These are phyloP conservation scores for Apophysomyces trapeziformis DNA, from an alignment of 371 early-diverging fungal genomes.

Conservation along the genomic window DNA sequence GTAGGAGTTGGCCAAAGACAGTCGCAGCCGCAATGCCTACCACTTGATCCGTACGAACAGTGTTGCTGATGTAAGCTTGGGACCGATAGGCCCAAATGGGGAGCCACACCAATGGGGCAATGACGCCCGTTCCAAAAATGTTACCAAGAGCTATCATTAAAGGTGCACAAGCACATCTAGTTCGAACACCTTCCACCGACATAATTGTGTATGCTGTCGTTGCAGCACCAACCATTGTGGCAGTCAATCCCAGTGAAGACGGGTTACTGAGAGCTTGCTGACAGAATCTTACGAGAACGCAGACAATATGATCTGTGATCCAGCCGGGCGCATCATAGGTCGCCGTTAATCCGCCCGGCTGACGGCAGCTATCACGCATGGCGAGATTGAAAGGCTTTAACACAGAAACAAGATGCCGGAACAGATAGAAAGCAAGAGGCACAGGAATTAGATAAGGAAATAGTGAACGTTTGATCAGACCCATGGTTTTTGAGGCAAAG, in stretches of 20 bases:
- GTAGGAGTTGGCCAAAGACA: neutral
- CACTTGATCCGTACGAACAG: neutral
- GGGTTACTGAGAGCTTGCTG: constrained; percentile 10
- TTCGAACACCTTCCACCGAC: constrained; percentile 18
- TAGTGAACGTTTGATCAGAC: neutral
- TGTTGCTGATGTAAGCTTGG: neutral
- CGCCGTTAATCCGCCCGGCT: neutral
- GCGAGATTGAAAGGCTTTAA: constrained; percentile 17
- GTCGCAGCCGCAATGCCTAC: neutral
- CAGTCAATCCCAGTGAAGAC: neutral
- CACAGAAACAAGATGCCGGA: constrained; percentile 18
- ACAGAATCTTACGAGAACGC: constrained; percentile 13
- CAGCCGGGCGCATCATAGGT: constrained; percentile 1
- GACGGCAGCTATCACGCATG: constrained; percentile 12
- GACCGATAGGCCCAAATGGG: neutral
- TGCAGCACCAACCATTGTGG: constrained; percentile 17
- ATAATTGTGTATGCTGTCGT: constrained; percentile 27
- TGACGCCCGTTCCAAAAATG: constrained; percentile 1
- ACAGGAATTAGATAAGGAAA: constrained; percentile 13
- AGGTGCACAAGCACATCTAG: neutral
- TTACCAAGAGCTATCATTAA: neutral
- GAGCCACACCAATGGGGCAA: neutral
- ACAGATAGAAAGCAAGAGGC: constrained; percentile 14
- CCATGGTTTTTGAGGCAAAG: constrained; percentile 11
- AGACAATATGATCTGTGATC: constrained; percentile 16